phyloP scores from a whole-genome alignment of 768 basidiomycete genomes.

The Hericium coralloides region DNA sequence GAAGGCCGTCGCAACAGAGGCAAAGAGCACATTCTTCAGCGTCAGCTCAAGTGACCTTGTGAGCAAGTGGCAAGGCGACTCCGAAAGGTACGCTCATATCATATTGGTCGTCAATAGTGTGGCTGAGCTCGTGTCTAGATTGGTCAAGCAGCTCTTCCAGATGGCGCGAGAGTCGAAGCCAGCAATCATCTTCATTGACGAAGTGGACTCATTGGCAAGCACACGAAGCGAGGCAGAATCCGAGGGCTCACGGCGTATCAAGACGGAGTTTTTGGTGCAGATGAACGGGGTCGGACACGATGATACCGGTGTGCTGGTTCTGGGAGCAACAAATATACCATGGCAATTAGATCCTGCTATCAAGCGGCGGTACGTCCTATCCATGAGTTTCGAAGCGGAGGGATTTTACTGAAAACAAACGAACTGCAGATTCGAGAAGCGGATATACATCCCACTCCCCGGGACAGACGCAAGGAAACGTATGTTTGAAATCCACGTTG shows the following conservation, averaged over 20 bases:
- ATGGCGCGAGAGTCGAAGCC: conserved; percentile 96
- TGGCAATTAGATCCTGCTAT: conserved; percentile 98
- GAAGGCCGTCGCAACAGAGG: conserved; percentile 98
- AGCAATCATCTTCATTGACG: conserved; percentile 98
- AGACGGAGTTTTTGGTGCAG: conserved; percentile 95
- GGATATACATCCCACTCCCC: conserved; percentile 96
- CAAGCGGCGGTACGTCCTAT: conserved; percentile 67
- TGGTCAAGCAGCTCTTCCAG: conserved; percentile 93
- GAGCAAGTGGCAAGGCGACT: conserved; percentile 99
- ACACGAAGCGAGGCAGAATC: conserved; percentile 95
- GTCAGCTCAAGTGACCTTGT: conserved; percentile 94
- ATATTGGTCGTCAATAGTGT: background rate
- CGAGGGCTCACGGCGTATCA: conserved; percentile 93
- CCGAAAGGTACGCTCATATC: conserved; percentile 62
- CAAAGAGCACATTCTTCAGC: conserved; percentile 98
- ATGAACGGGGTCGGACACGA: conserved; percentile 99
- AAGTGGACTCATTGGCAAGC: conserved; percentile 93
- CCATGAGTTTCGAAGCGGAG: background rate
- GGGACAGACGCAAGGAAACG: conserved; percentile 83
- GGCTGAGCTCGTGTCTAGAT: conserved; percentile 32
- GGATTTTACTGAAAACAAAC: background rate
- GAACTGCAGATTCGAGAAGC: conserved; percentile 76
- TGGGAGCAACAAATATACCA: conserved; percentile 97
- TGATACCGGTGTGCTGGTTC: conserved; percentile 89
- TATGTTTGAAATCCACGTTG: conserved; percentile 98